Percentiles rank a stretch among this genome's conserved stretches.
phyloP scores from a whole-genome alignment of 2,329 filamentous ascomycete genomes.

The Penicillium sp. region DNA sequence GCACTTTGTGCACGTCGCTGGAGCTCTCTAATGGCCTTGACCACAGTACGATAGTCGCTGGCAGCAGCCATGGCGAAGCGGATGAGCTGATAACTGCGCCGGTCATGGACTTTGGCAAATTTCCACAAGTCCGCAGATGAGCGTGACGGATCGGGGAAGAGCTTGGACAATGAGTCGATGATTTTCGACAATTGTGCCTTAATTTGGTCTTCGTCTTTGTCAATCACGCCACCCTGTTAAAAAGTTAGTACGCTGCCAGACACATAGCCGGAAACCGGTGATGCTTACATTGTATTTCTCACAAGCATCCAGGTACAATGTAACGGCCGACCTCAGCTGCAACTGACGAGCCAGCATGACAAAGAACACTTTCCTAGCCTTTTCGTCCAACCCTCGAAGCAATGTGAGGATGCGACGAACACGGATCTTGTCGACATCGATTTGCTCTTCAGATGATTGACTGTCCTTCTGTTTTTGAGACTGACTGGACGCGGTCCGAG shows the following conservation, averaged over 20 bases:
- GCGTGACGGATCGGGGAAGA: constrained; percentile 68
- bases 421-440: constrained; percentile 59
- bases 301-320: constrained; percentile 73
- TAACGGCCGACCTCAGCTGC: constrained; percentile 66
- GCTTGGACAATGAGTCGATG: constrained; percentile 66
- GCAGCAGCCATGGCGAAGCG: constrained; percentile 78
- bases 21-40: constrained; percentile 84
- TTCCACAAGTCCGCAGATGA: constrained; percentile 75
- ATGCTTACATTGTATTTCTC: constrained; percentile 68
- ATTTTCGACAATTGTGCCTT: constrained; percentile 67
- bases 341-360: constrained; percentile 74
- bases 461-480: constrained; percentile 52
- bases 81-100: constrained; percentile 82
- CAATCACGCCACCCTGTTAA: constrained; percentile 64
- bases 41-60: constrained; percentile 86
- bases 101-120: constrained; percentile 86
- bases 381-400: constrained; percentile 68
- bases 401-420: constrained; percentile 79
- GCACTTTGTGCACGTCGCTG: constrained; percentile 71
- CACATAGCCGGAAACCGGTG: background rate
- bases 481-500: constrained; percentile 45
- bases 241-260: background rate
- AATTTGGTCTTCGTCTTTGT: constrained; percentile 59
- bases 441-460: constrained; percentile 34
- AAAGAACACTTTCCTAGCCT: constrained; percentile 82